phyloP scores from a whole-genome alignment of 805 yeast genomes.

The Candida anglica region DNA sequence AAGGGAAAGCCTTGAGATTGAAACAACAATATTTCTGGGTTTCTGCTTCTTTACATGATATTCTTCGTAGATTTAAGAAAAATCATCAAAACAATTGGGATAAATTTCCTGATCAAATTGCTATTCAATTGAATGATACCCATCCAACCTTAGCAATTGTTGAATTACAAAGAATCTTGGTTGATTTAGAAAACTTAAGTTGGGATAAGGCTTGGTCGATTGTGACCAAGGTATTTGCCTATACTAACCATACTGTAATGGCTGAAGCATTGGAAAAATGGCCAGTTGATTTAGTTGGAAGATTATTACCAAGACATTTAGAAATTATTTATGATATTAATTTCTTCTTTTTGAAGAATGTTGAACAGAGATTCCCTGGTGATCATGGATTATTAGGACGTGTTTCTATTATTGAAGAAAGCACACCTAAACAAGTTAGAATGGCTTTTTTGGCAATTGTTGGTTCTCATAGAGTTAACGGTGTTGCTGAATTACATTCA shows the following conservation, averaged over 20 bases:
- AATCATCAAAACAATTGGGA: constrained; percentile 66
- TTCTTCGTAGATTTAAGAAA: constrained; percentile 85
- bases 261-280: constrained; percentile 93
- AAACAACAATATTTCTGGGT: constrained; percentile 98
- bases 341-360: constrained; percentile 69
- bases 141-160: constrained; percentile 92
- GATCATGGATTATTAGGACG: constrained; percentile 62
- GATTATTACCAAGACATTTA: constrained; percentile 83
- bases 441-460: constrained; percentile 91
- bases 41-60: constrained; percentile 87
- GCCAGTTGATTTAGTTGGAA: constrained; percentile 81
- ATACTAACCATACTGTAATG: constrained; percentile 94
- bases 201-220: constrained; percentile 89
- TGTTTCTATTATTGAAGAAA: constrained; percentile 85
- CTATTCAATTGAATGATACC: constrained; percentile 91
- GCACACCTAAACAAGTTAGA: constrained; percentile 74
- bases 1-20: constrained; percentile 86
- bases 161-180: constrained; percentile 80
- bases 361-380: constrained; percentile 71
- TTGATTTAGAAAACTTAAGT: constrained; percentile 74
- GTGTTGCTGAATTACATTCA: constrained; percentile 94
- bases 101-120: constrained; percentile 80
- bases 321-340: constrained; percentile 88
- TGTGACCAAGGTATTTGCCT: constrained; percentile 77
- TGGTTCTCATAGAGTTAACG: constrained; percentile 91